phyloP scores from a whole-genome alignment of 257 asterid species.

The Avicennia marina region DNA sequence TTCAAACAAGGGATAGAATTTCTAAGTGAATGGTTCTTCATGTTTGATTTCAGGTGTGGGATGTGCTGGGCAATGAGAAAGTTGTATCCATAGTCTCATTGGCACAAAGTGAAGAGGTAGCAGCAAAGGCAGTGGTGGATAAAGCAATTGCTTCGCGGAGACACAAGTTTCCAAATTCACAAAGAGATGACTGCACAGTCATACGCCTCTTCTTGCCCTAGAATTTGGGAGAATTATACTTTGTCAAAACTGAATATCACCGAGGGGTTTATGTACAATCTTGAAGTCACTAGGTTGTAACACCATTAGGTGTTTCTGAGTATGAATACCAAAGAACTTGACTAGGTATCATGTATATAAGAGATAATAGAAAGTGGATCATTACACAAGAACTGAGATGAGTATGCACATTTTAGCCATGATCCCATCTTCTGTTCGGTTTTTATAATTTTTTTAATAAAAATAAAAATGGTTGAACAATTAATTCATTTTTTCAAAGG shows the following conservation, averaged over 20 bases:
- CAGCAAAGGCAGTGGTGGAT: slow-evolving; percentile 69
- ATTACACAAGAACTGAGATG: too few relatives aligned
- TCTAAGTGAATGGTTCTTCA: not conserved
- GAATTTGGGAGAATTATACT: not conserved
- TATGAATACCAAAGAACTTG: not conserved
- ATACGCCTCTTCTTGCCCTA: slow-evolving; percentile 50
- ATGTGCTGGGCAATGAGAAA: slow-evolving; percentile 62
- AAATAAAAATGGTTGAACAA: too few relatives aligned
- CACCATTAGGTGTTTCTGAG: not conserved
- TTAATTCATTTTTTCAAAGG: not conserved
- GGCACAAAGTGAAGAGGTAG: slow-evolving; percentile 40
- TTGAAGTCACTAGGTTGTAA: not conserved
- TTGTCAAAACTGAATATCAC: not conserved
- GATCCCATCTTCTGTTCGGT: too few relatives aligned
- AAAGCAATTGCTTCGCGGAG: slow-evolving; percentile 64
- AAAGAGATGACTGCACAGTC: slow-evolving; percentile 72
- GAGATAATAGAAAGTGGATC: too few relatives aligned
- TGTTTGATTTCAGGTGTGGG: slow-evolving; percentile 60
- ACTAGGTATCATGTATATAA: too few relatives aligned
- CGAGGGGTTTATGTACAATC: not conserved
- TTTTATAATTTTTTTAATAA: too few relatives aligned
- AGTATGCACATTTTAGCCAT: not conserved
- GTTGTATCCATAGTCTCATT: slow-evolving; percentile 45
- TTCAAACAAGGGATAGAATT: not conserved
- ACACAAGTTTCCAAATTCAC: slow-evolving; percentile 48